These are phyloP conservation scores for Escovopsis sp. DNA, from an alignment of 2,329 filamentous ascomycete genomes.

Conservation along the genomic window DNA sequence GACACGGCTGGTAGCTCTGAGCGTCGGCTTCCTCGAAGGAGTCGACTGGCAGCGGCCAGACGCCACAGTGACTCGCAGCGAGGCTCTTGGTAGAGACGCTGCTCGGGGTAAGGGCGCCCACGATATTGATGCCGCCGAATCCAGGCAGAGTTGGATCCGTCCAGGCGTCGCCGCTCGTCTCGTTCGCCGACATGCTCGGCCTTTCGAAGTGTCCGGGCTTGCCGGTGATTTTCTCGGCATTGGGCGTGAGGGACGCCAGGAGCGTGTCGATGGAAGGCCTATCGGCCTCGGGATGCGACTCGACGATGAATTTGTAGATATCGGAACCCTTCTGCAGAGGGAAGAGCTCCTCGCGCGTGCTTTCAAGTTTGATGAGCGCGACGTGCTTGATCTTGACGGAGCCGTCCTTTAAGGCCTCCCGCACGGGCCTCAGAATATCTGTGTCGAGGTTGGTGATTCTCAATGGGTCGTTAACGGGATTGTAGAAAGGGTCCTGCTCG, in stretches of 20 bases:
- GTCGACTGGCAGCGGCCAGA: conserved; percentile 24
- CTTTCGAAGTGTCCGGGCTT: conserved; percentile 6
- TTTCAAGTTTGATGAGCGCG: conserved; percentile 26
- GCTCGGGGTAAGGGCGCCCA: conserved; percentile 23
- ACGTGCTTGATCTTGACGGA: conserved; percentile 25
- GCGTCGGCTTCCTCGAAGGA: conserved; percentile 26
- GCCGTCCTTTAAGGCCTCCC: conserved; percentile 11
- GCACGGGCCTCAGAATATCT: conserved; percentile 14
- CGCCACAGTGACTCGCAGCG: conserved; percentile 23
- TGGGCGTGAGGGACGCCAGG: conserved; percentile 11
- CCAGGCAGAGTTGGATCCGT: conserved; percentile 3
- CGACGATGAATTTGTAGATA: conserved; percentile 20
- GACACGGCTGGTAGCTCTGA: conserved; percentile 29
- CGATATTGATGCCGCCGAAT: conserved; percentile 23
- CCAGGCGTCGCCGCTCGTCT: conserved; percentile 3
- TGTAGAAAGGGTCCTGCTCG: conserved; percentile 12
- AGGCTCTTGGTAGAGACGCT: conserved; percentile 29
- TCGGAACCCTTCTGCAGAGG: conserved; percentile 23
- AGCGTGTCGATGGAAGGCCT: conserved; percentile 6
- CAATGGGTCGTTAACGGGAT: conserved; percentile 20
- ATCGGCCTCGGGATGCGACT: conserved; percentile 17
- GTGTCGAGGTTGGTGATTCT: conserved; percentile 24
- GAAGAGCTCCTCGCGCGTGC: conserved; percentile 29
- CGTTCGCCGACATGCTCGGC: conserved; percentile 1
- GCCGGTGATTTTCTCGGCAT: conserved; percentile 12